Base-by-base conservation (phyloP, 768 basidiomycete species). In the Gelatoporia subvermispora region DNA sequence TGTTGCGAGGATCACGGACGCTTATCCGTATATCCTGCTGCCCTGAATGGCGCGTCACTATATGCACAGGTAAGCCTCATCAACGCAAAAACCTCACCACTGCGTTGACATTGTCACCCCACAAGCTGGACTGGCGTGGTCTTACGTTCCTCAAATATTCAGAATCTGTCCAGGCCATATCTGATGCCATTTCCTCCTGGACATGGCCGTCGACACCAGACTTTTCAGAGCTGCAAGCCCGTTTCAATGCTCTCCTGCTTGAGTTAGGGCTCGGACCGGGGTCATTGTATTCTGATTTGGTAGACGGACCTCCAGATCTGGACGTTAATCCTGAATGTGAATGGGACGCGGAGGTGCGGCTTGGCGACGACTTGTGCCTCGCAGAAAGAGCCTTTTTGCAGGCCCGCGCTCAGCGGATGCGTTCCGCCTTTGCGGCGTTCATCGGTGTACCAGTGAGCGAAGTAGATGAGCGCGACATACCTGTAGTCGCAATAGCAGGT, bases 291-390 rank as follows among this genome's bases (percentile, higher is more conserved):
- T 53, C 59, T 31, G 50, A 57, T 35, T 46, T 62, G 15, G 53
- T 62, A 16, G 49, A 60, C 41, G n/a, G 22, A 5, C 58, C 53
- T 1, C 58, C 58, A 3, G 56, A 60, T 36, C 49, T 47, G 3
- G 21, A 36, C 13, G 36, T 60, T 10, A 42, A 62, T 22, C 60
- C 60, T 3, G 60, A 62, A 36, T 49, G 55, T 21, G 58, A 62
- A 11, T 62, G 60, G 60, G 60, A 62, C 37, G 60, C 60, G 5
- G 55, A 55, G 22, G 60, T 62, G 9, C 53, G 60, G n/a, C 43
- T 62, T 8, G 60, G 60, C 16, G 53, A 60, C 25, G 58, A 62
- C 17, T 21, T 62, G 40, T 60, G 60, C 17, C 20, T 62, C 10
- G 41, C 58, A 13, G 60, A 62, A 39, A 45, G 58, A 5, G 60